Conservation (phyloP, 257 asterid species). For the Gentiana macrophylla region DNA sequence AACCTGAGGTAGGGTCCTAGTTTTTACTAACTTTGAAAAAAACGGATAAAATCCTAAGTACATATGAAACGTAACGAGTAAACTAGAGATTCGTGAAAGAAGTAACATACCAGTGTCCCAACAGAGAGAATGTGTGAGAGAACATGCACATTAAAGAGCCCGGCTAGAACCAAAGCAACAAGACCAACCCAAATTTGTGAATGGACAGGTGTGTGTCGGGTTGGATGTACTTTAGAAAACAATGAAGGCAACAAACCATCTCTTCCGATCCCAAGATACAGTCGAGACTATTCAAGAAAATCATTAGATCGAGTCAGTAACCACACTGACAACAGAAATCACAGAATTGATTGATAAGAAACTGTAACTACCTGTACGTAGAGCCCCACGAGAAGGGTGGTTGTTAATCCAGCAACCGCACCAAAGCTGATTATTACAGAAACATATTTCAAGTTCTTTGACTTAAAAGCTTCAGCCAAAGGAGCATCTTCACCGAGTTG, state of each 20-base stretch:
- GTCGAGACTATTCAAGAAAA: conserved; percentile 55
- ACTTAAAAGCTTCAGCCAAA: conserved; percentile 72
- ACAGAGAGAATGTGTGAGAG: conserved; percentile 95
- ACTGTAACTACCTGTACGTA: conserved; percentile 68
- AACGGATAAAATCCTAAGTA: no score
- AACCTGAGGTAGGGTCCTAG: no score
- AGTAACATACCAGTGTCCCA: conserved; percentile 75
- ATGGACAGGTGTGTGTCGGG: conserved; percentile 71
- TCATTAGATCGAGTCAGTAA: conserved; percentile 6
- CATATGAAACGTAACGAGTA: background rate
- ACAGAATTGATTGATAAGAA: background rate
- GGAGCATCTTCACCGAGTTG: conserved; percentile 92
- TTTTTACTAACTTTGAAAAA: no score
- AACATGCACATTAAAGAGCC: conserved; percentile 67
- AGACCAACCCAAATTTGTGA: conserved; percentile 93
- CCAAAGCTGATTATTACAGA: conserved; percentile 82
- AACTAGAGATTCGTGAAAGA: conserved; percentile 1
- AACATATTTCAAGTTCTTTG: conserved; percentile 71
- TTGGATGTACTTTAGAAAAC: conserved; percentile 69
- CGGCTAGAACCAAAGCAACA: conserved; percentile 70
- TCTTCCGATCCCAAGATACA: conserved; percentile 95
- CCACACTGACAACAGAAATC: background rate
- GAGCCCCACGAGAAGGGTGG: conserved; percentile 94
- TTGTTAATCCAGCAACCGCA: conserved; percentile 94
- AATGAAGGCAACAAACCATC: conserved; percentile 81